Evolutionary conservation across 345 rosid genomes (phyloP).

Genomic region (Eucalyptus sp.): DNA sequence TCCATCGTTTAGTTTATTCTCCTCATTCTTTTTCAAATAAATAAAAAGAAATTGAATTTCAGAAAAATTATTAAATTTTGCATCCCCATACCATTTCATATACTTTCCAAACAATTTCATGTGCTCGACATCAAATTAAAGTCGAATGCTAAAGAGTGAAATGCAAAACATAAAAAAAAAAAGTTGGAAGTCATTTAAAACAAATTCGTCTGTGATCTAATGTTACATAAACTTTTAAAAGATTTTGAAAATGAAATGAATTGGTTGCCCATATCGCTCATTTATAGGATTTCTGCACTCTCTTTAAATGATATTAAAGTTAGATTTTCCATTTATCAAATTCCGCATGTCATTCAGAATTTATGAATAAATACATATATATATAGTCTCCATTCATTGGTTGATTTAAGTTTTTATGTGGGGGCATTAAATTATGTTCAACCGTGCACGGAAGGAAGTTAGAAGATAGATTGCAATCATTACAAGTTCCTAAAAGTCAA

Average conservation of each 20-base stretch:
- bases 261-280: not conserved
- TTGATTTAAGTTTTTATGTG: not conserved
- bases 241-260: not conserved
- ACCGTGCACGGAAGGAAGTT: not conserved
- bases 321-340: not conserved
- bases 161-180: not conserved
- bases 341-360: not conserved
- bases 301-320: not conserved
- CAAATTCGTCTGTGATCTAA: accelerated
- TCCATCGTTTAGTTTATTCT: not conserved
- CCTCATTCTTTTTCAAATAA: not conserved
- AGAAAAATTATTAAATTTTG: not conserved
- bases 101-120: not conserved
- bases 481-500: not conserved
- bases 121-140: not conserved
- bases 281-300: not conserved
- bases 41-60: not conserved
- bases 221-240: not conserved
- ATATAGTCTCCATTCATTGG: no score
- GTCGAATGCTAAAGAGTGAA: not conserved
- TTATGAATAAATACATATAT: not conserved
- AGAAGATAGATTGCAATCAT: not conserved
- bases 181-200: not conserved
- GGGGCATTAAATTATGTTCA: not conserved
- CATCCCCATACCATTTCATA: not conserved